Percentiles rank a stretch among this genome's conserved stretches.
Evolutionary conservation across 192 early-diverging fungal species (phyloP).

Genomic region (Linnemannia exigua): DNA sequence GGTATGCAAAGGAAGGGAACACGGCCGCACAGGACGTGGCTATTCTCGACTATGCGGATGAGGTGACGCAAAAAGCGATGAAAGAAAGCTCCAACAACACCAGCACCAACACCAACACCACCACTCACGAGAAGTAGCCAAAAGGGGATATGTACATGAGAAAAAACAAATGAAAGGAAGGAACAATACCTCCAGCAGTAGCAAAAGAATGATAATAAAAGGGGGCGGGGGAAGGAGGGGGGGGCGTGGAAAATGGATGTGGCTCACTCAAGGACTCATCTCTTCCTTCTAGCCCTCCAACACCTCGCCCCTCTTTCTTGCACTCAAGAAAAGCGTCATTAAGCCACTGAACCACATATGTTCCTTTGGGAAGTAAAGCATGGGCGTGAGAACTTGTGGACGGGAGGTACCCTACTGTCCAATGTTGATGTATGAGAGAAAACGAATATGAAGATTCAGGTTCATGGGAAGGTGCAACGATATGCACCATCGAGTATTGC

Average conservation of each 20-base stretch:
- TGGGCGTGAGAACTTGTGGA: too few relatives aligned
- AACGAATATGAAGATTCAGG: too few relatives aligned
- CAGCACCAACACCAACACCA: background rate
- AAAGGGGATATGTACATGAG: background rate
- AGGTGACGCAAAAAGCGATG: slow-evolving; percentile 29
- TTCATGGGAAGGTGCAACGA: too few relatives aligned
- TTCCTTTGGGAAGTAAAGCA: too few relatives aligned
- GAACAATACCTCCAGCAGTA: background rate
- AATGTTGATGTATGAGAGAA: too few relatives aligned
- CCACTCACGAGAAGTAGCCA: background rate
- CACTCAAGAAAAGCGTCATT: background rate
- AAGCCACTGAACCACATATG: background rate
- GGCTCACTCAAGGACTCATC: too few relatives aligned
- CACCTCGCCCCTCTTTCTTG: background rate
- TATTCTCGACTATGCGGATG: slow-evolving; percentile 47
- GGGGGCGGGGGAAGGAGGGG: background rate
- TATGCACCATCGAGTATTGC: too few relatives aligned
- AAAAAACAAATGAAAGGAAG: background rate
- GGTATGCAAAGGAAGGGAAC: slow-evolving; percentile 47
- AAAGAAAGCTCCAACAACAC: slow-evolving; percentile 6
- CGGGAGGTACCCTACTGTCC: too few relatives aligned
- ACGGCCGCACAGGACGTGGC: slow-evolving; percentile 37
- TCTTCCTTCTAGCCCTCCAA: background rate
- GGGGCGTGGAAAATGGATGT: too few relatives aligned
- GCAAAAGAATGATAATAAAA: slow-evolving; percentile 10